Percentiles rank a stretch among this genome's conserved stretches.
Conservation (phyloP, 75 land plant species). For the Selaginella moellendorffii region DNA sequence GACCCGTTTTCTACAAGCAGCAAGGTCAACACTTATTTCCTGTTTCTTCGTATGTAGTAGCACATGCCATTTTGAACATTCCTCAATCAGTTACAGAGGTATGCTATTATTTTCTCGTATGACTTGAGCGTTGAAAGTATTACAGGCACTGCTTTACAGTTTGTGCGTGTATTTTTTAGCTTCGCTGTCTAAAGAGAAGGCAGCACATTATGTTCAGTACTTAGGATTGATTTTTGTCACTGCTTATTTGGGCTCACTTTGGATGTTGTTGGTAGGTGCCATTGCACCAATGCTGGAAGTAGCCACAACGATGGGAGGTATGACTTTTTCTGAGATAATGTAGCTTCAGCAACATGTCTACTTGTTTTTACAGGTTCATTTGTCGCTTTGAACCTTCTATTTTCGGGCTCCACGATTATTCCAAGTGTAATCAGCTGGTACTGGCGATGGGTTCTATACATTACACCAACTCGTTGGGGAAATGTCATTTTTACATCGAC, state of each 20-base stretch:
- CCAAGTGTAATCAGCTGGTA: constrained; percentile 16
- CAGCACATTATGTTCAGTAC: constrained; percentile 14
- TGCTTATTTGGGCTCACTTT: constrained; percentile 16
- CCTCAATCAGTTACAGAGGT: constrained; percentile 36
- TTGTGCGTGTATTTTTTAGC: constrained; percentile 19
- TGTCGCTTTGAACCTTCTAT: constrained; percentile 16
- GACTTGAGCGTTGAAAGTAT: no score
- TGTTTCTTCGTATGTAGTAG: constrained; percentile 29
- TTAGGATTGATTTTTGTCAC: constrained; percentile 18
- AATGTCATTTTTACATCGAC: constrained; percentile 11
- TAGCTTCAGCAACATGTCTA: no score
- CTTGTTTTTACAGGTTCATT: constrained; percentile 16
- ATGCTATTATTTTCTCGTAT: no score
- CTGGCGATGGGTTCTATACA: constrained; percentile 24
- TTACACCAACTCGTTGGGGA: constrained; percentile 21
- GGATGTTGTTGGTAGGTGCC: constrained; percentile 19
- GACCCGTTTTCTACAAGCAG: constrained; percentile 17
- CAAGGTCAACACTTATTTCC: constrained; percentile 27
- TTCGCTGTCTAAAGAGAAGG: constrained; percentile 12
- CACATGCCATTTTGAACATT: constrained; percentile 23
- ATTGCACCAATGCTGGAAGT: constrained; percentile 24
- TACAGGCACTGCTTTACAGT: constrained; percentile 21
- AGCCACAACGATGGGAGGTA: constrained; percentile 22
- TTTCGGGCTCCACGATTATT: constrained; percentile 19
- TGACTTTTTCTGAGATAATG: no score